A percentile compares a stretch with the other conserved stretches of the same genome.
Conservation (phyloP, 2,329 filamentous ascomycete species). For the Beauveria scarabaeidicola region DNA sequence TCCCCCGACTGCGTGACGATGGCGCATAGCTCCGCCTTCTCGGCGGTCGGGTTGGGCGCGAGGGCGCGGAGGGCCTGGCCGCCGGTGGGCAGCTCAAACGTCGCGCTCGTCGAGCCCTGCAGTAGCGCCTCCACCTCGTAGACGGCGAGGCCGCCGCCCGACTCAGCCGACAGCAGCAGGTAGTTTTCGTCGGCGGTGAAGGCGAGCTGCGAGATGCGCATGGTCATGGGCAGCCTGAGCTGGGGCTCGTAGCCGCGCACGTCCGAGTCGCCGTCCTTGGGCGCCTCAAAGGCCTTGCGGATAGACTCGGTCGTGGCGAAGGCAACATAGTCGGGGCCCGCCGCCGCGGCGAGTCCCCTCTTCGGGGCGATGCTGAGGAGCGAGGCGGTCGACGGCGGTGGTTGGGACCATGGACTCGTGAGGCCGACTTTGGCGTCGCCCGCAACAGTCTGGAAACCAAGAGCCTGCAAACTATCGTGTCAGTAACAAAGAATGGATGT, state of each 20-base stretch:
- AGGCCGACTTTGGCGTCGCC: slow-evolving; percentile 78
- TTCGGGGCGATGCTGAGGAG: slow-evolving; percentile 75
- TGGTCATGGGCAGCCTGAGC: slow-evolving; percentile 61
- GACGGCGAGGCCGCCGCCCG: slow-evolving; percentile 71
- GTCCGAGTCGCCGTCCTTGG: slow-evolving; percentile 53
- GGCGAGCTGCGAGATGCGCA: slow-evolving; percentile 75
- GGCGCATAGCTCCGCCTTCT: slow-evolving; percentile 67
- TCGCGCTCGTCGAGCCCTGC: slow-evolving; percentile 56
- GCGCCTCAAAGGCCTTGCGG: slow-evolving; percentile 61
- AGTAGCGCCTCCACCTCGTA: slow-evolving; percentile 67
- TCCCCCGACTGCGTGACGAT: slow-evolving; percentile 74
- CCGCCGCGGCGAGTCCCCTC: slow-evolving; percentile 77
- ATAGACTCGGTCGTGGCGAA: slow-evolving; percentile 70
- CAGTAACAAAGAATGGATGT: slow-evolving; percentile 5
- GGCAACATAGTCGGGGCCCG: slow-evolving; percentile 70
- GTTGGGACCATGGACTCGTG: slow-evolving; percentile 66
- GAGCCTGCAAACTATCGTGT: slow-evolving; percentile 35
- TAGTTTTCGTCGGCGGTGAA: slow-evolving; percentile 88
- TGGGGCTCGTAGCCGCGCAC: slow-evolving; percentile 65
- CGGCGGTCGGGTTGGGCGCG: slow-evolving; percentile 69
- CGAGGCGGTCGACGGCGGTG: slow-evolving; percentile 69
- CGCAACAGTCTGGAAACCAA: slow-evolving; percentile 74
- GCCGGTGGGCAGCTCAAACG: slow-evolving; percentile 70
- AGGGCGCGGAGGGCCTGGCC: slow-evolving; percentile 65
- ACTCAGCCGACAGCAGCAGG: slow-evolving; percentile 73